Conservation (phyloP, 352 stramenopile genomes). For the Thalassiosira sp. region DNA sequence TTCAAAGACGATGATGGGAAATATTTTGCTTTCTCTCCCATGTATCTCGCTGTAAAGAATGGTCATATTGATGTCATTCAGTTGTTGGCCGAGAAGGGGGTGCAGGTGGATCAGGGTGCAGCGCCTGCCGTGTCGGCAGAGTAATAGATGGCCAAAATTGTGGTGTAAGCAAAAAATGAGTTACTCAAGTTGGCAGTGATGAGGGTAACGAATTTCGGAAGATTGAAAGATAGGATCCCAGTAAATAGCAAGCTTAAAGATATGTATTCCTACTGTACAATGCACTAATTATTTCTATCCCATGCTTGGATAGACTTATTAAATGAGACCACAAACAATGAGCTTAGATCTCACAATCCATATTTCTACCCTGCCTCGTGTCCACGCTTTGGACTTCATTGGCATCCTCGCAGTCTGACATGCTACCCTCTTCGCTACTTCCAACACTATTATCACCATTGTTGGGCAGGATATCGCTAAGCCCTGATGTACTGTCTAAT, state of each 20-base stretch:
- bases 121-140: not conserved
- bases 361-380: slow-evolving; percentile 8
- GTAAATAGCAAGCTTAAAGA: not conserved
- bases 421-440: slow-evolving; percentile 12
- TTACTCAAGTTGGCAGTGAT: too few species aligned
- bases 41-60: slow-evolving; percentile 64
- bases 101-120: slow-evolving; percentile 37
- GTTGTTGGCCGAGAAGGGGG: slow-evolving; percentile 52
- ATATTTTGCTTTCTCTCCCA: slow-evolving; percentile 51
- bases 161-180: not conserved
- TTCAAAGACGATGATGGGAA: slow-evolving; percentile 55
- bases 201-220: too few species aligned
- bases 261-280: slow-evolving; percentile 5
- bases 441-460: slow-evolving; percentile 7
- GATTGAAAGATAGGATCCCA: too few species aligned
- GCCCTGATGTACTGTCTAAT: too few species aligned
- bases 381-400: slow-evolving; percentile 19
- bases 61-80: slow-evolving; percentile 61
- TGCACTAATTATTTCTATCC: not conserved
- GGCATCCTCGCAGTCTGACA: slow-evolving; percentile 24
- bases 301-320: too few species aligned
- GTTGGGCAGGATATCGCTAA: too few species aligned
- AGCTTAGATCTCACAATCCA: slow-evolving; percentile 18
- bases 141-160: not conserved
- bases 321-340: not conserved